Base-by-base conservation (phyloP, 2,329 filamentous ascomycete species). In the Zymoseptoria passerinii region DNA sequence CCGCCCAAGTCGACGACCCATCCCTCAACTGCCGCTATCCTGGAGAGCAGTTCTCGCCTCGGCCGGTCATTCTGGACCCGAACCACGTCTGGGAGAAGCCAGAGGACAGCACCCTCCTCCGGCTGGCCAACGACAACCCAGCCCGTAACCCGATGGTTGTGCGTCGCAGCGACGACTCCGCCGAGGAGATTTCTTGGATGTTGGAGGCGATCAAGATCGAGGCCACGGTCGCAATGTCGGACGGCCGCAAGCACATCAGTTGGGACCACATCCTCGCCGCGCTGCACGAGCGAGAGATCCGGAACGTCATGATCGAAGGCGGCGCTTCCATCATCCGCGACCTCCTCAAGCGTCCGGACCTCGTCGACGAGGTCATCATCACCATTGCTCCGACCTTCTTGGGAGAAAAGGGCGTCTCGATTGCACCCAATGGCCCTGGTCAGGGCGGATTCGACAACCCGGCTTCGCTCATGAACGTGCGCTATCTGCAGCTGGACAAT, bases 311-410 rank as follows among this genome's bases (percentile, higher is more conserved):
- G 92, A 81, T 97, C 53, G 92, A 97, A 72, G 92, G 92, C 0
- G 92, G 92, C 9, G 92, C 83, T 0, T 78, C 80, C 9, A 84
- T 96, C 35, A 90, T 97, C 70, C 95, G 94, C 70, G 83, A 87
- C 44, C 75, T 97, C 18, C 78, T 97, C n/a, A 58, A 60, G 19
- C 78, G 81, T 48, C 78, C 82, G 2, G 76, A 77, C 28, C 75
- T 91, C 8, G 78, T 95, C 49, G 82, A 90, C 69, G 87, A 87
- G 1, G 85, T 96, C 53, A 88, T 97, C 66, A 80, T 96, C 58
- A 96, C 92, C 0, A 85, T 96, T 68, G 91, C 92, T 2, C 92
- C 92, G 8, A 90, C 85, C 0, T 97, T 90, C 83, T 79, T 97
- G n/a, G 92, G 92, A 1, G 80, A 82, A 60, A 90, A 89, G 2